These are phyloP conservation scores for Phytophthora foliorum DNA, from an alignment of 352 stramenopile species.

Conservation along the genomic window DNA sequence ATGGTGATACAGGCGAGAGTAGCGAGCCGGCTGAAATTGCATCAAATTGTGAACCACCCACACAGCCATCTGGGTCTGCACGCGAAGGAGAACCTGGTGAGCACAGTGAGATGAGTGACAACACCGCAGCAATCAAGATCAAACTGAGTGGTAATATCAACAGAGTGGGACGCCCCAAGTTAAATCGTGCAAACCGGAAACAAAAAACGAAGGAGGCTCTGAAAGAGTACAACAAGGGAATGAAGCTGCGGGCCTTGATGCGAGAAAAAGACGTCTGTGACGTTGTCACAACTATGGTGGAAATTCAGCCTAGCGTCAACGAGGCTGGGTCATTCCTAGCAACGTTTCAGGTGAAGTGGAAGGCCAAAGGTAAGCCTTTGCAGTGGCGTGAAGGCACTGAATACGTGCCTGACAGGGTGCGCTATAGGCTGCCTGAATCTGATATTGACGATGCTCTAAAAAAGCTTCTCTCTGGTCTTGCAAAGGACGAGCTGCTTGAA, in stretches of 20 bases:
- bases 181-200: slow-evolving; percentile 2
- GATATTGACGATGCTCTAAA: background rate
- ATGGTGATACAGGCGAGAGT: too few relatives aligned
- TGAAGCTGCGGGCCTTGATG: slow-evolving; percentile 9
- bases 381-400: too few relatives aligned
- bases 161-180: background rate
- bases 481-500: background rate
- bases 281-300: background rate
- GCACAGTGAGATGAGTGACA: too few relatives aligned
- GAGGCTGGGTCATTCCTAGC: slow-evolving; percentile 3
- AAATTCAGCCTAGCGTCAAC: background rate
- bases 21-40: too few relatives aligned
- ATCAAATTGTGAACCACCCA: too few relatives aligned
- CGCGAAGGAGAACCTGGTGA: too few relatives aligned
- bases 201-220: background rate
- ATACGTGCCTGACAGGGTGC: background rate
- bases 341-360: background rate
- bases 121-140: too few relatives aligned
- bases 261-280: background rate
- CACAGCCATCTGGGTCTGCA: too few relatives aligned
- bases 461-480: background rate
- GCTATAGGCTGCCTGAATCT: background rate
- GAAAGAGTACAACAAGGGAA: slow-evolving; percentile 16
- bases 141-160: background rate
- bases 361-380: background rate